These are phyloP conservation scores for Aquilaria malaccensis DNA, from an alignment of 345 rosid genomes.

Conservation along the genomic window DNA sequence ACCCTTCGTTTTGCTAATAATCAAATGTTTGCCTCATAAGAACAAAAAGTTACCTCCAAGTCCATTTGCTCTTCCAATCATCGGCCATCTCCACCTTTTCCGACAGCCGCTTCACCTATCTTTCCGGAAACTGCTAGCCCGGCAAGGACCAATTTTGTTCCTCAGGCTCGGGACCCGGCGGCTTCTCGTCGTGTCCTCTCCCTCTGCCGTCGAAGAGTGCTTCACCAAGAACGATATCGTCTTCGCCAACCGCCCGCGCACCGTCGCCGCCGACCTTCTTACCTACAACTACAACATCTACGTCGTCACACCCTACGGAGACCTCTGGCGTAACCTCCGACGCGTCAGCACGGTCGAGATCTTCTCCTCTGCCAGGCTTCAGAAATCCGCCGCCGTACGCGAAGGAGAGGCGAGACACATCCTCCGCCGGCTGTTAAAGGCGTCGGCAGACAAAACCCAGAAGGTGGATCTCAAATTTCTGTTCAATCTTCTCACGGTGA, in stretches of 20 bases:
- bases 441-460: not conserved
- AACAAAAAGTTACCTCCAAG: conserved; percentile 29
- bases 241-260: conserved; percentile 47
- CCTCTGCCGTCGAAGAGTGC: conserved; percentile 37
- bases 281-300: conserved; percentile 36
- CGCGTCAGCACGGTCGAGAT: conserved; percentile 35
- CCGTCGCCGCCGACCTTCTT: conserved; percentile 24
- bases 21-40: not conserved
- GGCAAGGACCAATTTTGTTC: conserved; percentile 36
- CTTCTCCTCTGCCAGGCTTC: conserved; percentile 33
- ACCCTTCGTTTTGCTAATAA: not conserved
- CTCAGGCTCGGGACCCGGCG: conserved; percentile 36
- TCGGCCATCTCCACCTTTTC: conserved; percentile 48
- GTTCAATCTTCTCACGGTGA: conserved; percentile 17
- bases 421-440: conserved; percentile 17
- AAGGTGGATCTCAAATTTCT: conserved; percentile 27
- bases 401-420: conserved; percentile 23
- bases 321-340: conserved; percentile 52
- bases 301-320: conserved; percentile 31
- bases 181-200: conserved; percentile 34
- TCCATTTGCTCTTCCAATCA: conserved; percentile 36
- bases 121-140: conserved; percentile 24
- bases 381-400: conserved; percentile 16
- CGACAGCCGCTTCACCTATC: conserved; percentile 33
- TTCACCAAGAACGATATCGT: conserved; percentile 45